Evolutionary conservation across 306 rosid genomes (phyloP), one percentile per base, ranked within the genome.

Genomic region (Cicer pinnatifidum): DNA sequence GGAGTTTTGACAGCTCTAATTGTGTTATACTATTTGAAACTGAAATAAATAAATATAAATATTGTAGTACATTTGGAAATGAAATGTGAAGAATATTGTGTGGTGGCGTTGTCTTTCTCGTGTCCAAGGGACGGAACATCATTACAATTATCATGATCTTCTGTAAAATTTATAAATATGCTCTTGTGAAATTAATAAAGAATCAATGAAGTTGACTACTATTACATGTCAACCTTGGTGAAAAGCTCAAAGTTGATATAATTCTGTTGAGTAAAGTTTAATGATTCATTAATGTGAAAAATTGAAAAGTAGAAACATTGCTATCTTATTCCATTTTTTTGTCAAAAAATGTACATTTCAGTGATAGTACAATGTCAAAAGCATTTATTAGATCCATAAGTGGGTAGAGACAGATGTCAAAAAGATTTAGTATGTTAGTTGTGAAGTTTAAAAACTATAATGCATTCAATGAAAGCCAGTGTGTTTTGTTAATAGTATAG

Each of bases 311-410:
- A 47, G 73, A 48, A 62, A 53, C 46, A 11, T 57, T 57, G 15
- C 63, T 10, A 59, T 20, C 12, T 11, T 16, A 28, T 23, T 57
- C 35, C 35, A 28, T 23, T 12, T 13, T 50, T 2, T 6, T n/a
- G 73, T 51, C 56, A 51, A 8, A 48, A 39, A 9, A 10, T 45
- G 16, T 13, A 63, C n/a, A 43, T 0, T 2, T 19, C 9, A 41
- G 66, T 17, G 61, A 73, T 58, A 59, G 1, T 33, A 46, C 2
- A 37, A 15, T 40, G 48, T 58, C 37, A 81, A 81, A 81, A 13
- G 76, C 74, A 87, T 91, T 91, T 76, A 89, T 85, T 84, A 52
- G 73, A 35, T 79, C 77, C 66, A 53, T n/a, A 75, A 68, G 92
- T 84, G 77, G 92, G 89, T 88, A 75, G 85, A 78, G 82, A 61